Evolutionary conservation across 1,139 yeast genomes (phyloP), one percentile per base, ranked within the genome.

Genomic region (Sugiyamaella grinbergsii): DNA sequence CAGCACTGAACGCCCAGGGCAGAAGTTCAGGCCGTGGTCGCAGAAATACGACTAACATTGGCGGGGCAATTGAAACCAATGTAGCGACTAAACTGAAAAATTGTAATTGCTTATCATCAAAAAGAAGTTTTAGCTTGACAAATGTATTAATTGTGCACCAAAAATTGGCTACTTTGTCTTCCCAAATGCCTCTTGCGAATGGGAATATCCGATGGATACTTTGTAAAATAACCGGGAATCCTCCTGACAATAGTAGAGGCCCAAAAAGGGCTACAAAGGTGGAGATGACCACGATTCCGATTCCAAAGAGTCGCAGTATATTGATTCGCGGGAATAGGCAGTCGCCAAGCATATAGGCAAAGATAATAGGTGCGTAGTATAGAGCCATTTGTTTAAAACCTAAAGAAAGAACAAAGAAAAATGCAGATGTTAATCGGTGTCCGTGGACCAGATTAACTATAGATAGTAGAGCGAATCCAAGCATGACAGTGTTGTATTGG

Each of bases 331-430:
- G 71, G 53, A 59, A 58, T 23, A 68, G 50, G 44, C 79, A 76
- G 18, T 71, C 65, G n/a, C 87, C 79, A 49, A 87, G 73, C 16
- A 87, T 74, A 62, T 83, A 90, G 33, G 82, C 83, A 70, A 93
- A 93, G 31, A 94, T 82, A 45, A 88, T 83, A 7, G 98, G 96
- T 0, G 97, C 81, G 68, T 90, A 94, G 69, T 91, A 93, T 41
- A 94, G 73, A 0, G 96, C 89, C 98, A 93, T 93, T 64, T 93
- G 98, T 67, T 94, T 93, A 74, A 90, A 94, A 43, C 85, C 79
- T 13, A 94, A 72, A 3, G 96, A 80, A 42, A 82, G 66, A 2
- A 90, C 85, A 67, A 90, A 93, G 73, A 86, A 82, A 2, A 86
- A 70, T n/a, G 96, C 83, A 0, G 95, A 94, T 2, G 81, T 74